phyloP scores from a whole-genome alignment of 2,329 filamentous ascomycete genomes.

The Thielaviopsis cerberus region DNA sequence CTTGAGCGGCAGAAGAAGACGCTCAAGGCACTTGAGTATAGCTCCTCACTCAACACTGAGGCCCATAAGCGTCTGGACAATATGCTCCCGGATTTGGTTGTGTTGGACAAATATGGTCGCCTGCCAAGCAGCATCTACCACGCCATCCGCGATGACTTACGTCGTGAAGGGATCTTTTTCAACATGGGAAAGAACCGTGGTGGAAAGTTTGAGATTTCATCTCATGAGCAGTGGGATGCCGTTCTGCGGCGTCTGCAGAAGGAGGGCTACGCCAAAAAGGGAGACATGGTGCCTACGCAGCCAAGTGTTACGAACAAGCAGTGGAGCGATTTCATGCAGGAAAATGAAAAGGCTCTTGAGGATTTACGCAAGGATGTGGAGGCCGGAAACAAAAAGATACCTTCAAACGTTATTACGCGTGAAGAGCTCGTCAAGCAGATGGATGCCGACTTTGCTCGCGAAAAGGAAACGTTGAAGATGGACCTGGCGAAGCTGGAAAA shows the following conservation, averaged over 20 bases:
- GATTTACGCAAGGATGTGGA: slow-evolving; percentile 18
- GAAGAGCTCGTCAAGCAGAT: slow-evolving; percentile 31
- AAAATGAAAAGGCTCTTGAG: slow-evolving; percentile 19
- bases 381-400: not conserved
- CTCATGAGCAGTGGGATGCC: slow-evolving; percentile 29
- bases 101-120: slow-evolving; percentile 30
- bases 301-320: slow-evolving; percentile 19
- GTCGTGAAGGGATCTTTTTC: slow-evolving; percentile 28
- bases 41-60: slow-evolving; percentile 9
- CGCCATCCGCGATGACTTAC: slow-evolving; percentile 38
- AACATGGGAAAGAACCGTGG: slow-evolving; percentile 25
- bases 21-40: slow-evolving; percentile 3
- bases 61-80: slow-evolving; percentile 26
- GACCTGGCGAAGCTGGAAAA: slow-evolving; percentile 22
- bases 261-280: slow-evolving; percentile 14
- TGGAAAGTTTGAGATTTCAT: slow-evolving; percentile 21
- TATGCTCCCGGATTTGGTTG: slow-evolving; percentile 37
- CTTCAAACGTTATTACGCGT: slow-evolving; percentile 24
- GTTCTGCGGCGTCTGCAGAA: slow-evolving; percentile 25
- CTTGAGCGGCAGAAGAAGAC: slow-evolving; percentile 17
- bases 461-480: slow-evolving; percentile 22
- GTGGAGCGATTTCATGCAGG: slow-evolving; percentile 17
- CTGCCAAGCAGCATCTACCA: slow-evolving; percentile 44
- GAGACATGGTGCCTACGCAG: not conserved
- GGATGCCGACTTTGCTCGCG: slow-evolving; percentile 21